Base-by-base conservation (phyloP, 352 stramenopile species). In the Blastocystis sp. region DNA sequence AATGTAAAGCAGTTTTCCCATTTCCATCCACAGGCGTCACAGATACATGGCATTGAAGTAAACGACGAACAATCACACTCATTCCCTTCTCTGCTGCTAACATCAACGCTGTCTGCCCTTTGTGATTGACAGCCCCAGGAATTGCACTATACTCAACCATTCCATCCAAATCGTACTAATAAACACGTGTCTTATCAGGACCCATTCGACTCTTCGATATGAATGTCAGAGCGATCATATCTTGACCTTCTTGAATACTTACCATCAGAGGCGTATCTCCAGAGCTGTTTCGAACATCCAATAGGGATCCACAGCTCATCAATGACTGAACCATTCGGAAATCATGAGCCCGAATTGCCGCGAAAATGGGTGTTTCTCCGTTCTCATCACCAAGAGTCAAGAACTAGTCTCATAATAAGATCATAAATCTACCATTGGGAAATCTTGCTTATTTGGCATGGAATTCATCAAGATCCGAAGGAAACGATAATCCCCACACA, bases 181-280 rank as follows among this genome's bases (percentile, higher is more conserved):
- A 75, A 9, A 75, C 61, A 37, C 57, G 57, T 5, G 52, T 37
- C 14, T 67, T 32, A 49, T 74, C 52, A n/a, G 86, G 78, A 39
- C 73, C 86, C 43, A 81, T 46, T 42, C 86, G 71, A 16, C 86
- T 73, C n/a, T 88, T 49, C 37, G 86, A 83, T 11, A 66, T 42
- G 35, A 83, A 66, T 1, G 58, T 73, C 21, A 89, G 29, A 14
- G 74, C 39, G 39, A 89, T 58, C n/a, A 65, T 37, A 11, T 83
- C 74, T 16, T 89, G 73, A 21, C 58, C 46, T 32, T 85, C 59
- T 16, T 81, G 61, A 6, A 87, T 87, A 12, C 58, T 49, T 49
- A 88, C 80, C 81, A 89, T 88, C 9, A 89, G 69, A 29, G 87
- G 78, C 19, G 87, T 89, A 37, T 88, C 77, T 12, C 87, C 87